Conservation (phyloP, 495 filamentous ascomycete genomes). For the Ramalina intermedia region DNA sequence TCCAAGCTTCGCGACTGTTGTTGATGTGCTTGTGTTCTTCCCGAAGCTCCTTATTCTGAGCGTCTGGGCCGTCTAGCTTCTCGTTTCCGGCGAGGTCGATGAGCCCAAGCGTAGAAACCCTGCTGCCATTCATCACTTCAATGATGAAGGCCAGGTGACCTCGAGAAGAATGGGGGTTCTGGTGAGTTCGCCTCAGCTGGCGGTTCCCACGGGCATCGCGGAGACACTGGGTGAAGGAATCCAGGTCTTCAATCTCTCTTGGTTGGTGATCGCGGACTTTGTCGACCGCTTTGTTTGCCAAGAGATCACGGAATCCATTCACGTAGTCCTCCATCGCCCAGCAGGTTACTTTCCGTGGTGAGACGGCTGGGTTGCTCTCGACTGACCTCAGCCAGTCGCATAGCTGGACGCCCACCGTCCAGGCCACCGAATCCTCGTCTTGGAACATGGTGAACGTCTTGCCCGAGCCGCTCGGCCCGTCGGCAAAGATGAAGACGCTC, state of each 20-base stretch:
- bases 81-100: neutral
- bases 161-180: neutral
- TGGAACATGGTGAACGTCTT: neutral
- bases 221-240: neutral
- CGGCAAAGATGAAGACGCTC: neutral
- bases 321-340: neutral
- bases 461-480: neutral
- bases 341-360: neutral
- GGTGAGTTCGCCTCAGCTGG: neutral
- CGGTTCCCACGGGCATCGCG: neutral
- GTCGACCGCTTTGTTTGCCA: neutral
- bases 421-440: neutral
- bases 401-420: neutral
- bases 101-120: neutral
- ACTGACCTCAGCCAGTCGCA: neutral
- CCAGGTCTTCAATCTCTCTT: neutral
- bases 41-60: no score
- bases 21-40: no score
- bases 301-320: neutral
- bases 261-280: neutral
- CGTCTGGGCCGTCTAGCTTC: no score
- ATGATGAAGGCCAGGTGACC: neutral
- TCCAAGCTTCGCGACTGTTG: no score
- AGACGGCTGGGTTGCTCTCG: neutral
- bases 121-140: neutral